phyloP scores from a whole-genome alignment of 306 rosid genomes.

The Ormosia semicastrata region DNA sequence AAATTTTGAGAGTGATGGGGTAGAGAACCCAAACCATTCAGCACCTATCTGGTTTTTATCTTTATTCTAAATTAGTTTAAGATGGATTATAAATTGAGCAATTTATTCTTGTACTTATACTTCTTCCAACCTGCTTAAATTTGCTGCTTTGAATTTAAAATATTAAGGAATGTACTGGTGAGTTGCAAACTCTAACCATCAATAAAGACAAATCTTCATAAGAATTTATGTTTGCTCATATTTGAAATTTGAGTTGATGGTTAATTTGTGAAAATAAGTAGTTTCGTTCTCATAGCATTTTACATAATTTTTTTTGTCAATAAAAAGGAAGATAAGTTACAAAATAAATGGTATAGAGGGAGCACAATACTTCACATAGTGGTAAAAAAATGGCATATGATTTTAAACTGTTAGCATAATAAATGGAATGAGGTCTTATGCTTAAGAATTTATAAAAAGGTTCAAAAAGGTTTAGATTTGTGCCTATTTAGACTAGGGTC shows the following conservation, averaged over 20 bases:
- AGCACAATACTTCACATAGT: neutral
- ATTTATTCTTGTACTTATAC: neutral
- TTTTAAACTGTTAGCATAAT: neutral
- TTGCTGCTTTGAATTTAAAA: constrained; percentile 5
- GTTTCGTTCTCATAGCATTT: neutral
- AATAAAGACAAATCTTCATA: neutral
- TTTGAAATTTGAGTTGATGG: constrained; percentile 14
- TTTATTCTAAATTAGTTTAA: constrained; percentile 13
- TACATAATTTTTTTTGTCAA: neutral
- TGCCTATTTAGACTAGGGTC: constrained; percentile 1
- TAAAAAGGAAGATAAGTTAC: neutral
- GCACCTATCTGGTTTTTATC: constrained; percentile 8
- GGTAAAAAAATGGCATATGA: neutral
- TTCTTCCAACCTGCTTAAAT: neutral
- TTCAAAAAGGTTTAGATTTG: neutral
- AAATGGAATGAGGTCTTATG: neutral
- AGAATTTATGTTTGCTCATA: neutral
- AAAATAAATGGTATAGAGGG: neutral
- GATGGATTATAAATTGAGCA: neutral
- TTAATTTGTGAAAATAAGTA: neutral
- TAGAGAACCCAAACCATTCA: constrained; percentile 2
- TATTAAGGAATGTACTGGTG: neutral
- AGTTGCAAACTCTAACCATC: constrained; percentile 5
- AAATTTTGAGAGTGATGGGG: neutral
- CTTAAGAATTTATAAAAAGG: neutral